Evolutionary conservation across 441 rosid genomes (phyloP).

Genomic region (Populus hybrid): DNA sequence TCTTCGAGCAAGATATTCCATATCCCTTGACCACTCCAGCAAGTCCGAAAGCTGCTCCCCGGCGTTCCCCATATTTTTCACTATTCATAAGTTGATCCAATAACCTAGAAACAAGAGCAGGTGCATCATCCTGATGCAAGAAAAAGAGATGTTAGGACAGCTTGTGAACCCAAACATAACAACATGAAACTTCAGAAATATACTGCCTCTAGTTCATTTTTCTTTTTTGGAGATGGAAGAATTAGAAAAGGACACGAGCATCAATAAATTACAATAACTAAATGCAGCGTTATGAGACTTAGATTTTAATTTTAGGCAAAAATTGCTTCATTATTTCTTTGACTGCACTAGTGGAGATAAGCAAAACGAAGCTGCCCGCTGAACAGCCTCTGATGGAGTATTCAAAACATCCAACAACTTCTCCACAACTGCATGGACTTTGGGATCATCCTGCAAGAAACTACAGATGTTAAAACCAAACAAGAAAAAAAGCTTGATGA

Average conservation of each 20-base stretch:
- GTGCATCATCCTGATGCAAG: too few species aligned
- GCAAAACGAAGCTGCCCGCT: constrained; percentile 91
- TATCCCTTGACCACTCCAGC: too few species aligned
- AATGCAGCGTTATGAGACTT: too few species aligned
- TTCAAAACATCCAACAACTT: constrained; percentile 91
- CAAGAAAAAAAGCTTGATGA: too few species aligned
- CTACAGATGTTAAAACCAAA: too few species aligned
- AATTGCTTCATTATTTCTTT: constrained; percentile 56
- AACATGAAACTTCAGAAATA: not conserved
- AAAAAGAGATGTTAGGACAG: too few species aligned
- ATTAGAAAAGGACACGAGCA: not conserved
- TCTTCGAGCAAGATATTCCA: too few species aligned
- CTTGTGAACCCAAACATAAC: too few species aligned
- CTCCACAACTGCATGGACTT: constrained; percentile 82
- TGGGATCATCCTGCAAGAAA: constrained; percentile 85
- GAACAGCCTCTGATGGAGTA: constrained; percentile 99
- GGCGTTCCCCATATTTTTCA: too few species aligned
- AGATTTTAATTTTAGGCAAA: constrained; percentile 10
- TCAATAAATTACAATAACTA: not conserved
- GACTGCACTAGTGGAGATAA: constrained; percentile 90
- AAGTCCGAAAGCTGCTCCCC: too few species aligned
- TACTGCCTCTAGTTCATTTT: not conserved
- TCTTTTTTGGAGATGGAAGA: not conserved
- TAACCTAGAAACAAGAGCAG: too few species aligned
- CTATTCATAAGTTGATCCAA: too few species aligned